phyloP scores from a whole-genome alignment of 192 early-diverging fungal genomes.

The Dissophora globulifera region DNA sequence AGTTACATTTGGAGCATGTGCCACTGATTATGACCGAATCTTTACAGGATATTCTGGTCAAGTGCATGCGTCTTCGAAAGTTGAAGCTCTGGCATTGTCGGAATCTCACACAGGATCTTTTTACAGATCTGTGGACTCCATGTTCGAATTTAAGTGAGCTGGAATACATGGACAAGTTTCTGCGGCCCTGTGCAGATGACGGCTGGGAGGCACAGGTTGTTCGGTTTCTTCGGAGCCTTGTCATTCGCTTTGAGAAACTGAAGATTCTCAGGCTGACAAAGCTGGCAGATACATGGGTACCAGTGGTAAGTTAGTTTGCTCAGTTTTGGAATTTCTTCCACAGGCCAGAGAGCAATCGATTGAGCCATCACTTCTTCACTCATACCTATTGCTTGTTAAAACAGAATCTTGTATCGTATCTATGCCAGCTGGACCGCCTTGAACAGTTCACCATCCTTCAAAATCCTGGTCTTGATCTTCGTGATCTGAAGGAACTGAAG shows the following conservation, averaged over 20 bases:
- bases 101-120: constrained; percentile 39
- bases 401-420: constrained; percentile 44
- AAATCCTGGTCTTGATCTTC: constrained; percentile 19
- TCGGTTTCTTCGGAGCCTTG: constrained; percentile 19
- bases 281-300: constrained; percentile 23
- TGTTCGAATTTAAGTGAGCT: constrained; percentile 25
- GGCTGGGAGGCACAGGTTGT: constrained; percentile 39
- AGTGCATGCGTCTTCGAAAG: constrained; percentile 13
- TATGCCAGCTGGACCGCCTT: constrained; percentile 43
- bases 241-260: constrained; percentile 32
- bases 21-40: constrained; percentile 43
- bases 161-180: constrained; percentile 51
- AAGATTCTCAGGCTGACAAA: constrained; percentile 25
- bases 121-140: constrained; percentile 13
- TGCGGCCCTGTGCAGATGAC: constrained; percentile 18
- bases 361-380: too few species aligned
- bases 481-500: constrained; percentile 26
- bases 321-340: not conserved
- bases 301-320: constrained; percentile 27
- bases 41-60: constrained; percentile 27
- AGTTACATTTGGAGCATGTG: constrained; percentile 45
- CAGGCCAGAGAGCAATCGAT: not conserved
- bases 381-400: too few species aligned
- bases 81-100: constrained; percentile 47
- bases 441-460: constrained; percentile 45